Evolutionary conservation across 305 asterid species (phyloP).

Genomic region (Withania somnifera): DNA sequence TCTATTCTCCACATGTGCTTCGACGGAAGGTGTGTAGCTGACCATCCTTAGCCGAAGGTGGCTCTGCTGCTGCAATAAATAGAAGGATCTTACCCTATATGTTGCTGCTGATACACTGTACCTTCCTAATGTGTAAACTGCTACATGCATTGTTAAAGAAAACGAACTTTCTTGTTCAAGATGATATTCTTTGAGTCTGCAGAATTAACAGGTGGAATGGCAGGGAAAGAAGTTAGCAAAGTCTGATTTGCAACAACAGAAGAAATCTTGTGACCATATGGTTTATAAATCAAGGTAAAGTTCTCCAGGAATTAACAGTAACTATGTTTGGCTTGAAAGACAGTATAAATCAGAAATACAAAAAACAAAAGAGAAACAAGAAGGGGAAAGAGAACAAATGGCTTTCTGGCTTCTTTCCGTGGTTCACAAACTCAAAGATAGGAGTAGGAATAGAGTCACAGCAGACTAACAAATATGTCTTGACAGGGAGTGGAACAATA

Average conservation of each 20-base stretch:
- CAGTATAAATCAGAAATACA: background rate
- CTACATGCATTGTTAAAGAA: background rate
- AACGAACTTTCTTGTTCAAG: background rate
- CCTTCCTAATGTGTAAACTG: background rate
- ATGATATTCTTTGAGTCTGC: background rate
- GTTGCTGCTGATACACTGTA: background rate
- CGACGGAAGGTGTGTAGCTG: no score
- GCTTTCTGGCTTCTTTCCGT: background rate
- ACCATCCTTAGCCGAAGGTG: no score
- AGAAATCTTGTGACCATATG: background rate
- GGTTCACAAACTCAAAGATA: background rate
- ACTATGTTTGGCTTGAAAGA: background rate
- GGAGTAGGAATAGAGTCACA: background rate
- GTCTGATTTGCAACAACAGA: background rate
- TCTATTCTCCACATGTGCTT: no score
- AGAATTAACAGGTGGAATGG: background rate
- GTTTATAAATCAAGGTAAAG: background rate
- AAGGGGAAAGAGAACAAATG: background rate
- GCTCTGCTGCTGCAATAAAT: no score
- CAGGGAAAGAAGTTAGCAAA: background rate
- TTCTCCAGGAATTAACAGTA: background rate
- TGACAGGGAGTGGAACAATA: background rate
- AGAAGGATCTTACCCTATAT: background rate
- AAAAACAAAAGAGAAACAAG: background rate
- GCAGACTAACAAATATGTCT: background rate